phyloP scores from a whole-genome alignment of 768 basidiomycete genomes.

The Lactarius tabidus region DNA sequence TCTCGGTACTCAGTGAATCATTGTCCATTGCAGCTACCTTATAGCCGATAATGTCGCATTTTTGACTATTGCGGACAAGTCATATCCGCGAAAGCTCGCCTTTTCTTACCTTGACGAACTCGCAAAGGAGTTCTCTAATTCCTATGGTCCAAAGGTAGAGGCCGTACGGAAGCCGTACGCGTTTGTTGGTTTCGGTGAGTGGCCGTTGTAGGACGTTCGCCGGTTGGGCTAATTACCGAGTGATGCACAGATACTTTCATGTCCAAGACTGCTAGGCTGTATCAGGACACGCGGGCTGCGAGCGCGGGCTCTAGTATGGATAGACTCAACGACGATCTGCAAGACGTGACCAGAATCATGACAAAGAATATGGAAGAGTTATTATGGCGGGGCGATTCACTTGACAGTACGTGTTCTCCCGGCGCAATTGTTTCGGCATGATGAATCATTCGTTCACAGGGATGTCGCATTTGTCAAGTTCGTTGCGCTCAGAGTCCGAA shows the following conservation, averaged over 20 bases:
- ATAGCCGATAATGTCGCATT: slow-evolving; percentile 93
- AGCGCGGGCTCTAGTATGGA: slow-evolving; percentile 69
- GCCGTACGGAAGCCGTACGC: slow-evolving; percentile 94
- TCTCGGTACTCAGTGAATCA: not conserved
- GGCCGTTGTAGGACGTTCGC: not conserved
- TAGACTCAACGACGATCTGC: slow-evolving; percentile 90
- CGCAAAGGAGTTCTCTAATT: slow-evolving; percentile 89
- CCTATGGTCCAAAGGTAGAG: slow-evolving; percentile 93
- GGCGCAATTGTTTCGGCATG: not conserved
- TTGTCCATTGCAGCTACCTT: slow-evolving; percentile 65
- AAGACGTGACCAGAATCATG: slow-evolving; percentile 99
- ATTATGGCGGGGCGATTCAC: slow-evolving; percentile 94
- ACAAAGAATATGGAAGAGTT: slow-evolving; percentile 99
- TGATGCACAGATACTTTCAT: slow-evolving; percentile 87
- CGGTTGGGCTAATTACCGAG: slow-evolving; percentile 10
- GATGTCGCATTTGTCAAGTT: slow-evolving; percentile 96
- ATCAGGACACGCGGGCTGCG: slow-evolving; percentile 89
- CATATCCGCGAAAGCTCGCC: slow-evolving; percentile 93
- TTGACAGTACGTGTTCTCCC: slow-evolving; percentile 67
- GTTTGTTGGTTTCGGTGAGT: slow-evolving; percentile 94
- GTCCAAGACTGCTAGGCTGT: slow-evolving; percentile 93
- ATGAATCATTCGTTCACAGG: slow-evolving; percentile 41
- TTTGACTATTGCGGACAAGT: slow-evolving; percentile 92
- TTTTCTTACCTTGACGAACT: slow-evolving; percentile 98
- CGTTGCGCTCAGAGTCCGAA: slow-evolving; percentile 92